Evolutionary conservation across 208 protist genomes (phyloP), one percentile per base, ranked within the genome.

Genomic region (Borovskyia barvae): DNA sequence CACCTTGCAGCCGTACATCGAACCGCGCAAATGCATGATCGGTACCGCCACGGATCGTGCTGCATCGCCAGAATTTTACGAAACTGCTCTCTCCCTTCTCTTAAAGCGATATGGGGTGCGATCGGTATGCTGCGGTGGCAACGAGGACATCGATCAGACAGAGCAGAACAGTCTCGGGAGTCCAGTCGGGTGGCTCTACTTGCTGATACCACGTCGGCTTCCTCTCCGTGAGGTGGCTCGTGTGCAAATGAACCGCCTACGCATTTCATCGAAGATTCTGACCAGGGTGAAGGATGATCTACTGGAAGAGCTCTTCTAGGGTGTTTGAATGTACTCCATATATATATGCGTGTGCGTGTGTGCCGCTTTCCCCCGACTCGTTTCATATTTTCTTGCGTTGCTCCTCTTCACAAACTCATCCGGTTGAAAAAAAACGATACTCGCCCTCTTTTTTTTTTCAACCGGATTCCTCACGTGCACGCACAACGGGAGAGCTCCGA

Each of bases 221-320:
- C 59, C 75, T 17, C 47, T 86, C 20, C 43, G 49, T 0, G 80
- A 86, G 57, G 55, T 26, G 40, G 43, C 61, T 19, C 39, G 63
- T 22, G 60, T 77, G 46, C 61, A 48, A 24, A 71, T 82, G 43
- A 51, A 73, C 28, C 60, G 65, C 22, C 56, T 61, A 24, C 48
- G 50, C 19, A 61, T 80, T 14, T 55, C 67, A 0, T 59, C 51
- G 45, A 67, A 49, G n/a, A 25, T 66, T 11, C 37, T 66, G 15
- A 41, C 36, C 5, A 42, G 40, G 22, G 40, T 70, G 41, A 61
- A 53, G 32, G 75, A 86, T 43, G 71, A 64, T 22, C 50, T 81
- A 25, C 43, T 86, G n/a, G 72, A 82, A 33, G 75, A 82, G 39
- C 68, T 82, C 4, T 85, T 82, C 41, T 85, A 69, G 66, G 35